These are phyloP conservation scores for Cymbopogon flexuosus DNA, from an alignment of 202 grass and related monocot genomes.

Conservation along the genomic window DNA sequence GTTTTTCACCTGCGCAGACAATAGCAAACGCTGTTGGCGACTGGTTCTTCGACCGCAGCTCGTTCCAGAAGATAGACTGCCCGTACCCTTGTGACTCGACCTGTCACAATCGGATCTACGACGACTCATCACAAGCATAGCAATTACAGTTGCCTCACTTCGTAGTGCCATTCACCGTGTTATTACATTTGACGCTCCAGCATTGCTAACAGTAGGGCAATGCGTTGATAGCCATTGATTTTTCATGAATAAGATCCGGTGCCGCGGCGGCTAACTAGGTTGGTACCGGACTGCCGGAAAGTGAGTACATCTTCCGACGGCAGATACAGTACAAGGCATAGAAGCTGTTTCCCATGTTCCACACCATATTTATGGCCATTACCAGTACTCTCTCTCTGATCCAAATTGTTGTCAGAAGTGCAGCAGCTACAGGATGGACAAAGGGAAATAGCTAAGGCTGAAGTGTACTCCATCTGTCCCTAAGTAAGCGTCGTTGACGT, in stretches of 20 bases:
- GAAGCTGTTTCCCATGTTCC: neutral
- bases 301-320: neutral
- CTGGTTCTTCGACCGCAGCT: slow-evolving; percentile 55
- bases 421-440: too few species aligned
- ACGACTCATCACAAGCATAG: slow-evolving; percentile 36
- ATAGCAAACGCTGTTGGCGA: slow-evolving; percentile 55
- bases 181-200: slow-evolving; percentile 26
- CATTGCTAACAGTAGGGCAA: slow-evolving; percentile 15
- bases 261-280: neutral
- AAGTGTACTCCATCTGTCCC: too few species aligned
- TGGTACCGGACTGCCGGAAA: neutral
- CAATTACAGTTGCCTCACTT: slow-evolving; percentile 42
- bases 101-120: slow-evolving; percentile 46
- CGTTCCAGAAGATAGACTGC: slow-evolving; percentile 56
- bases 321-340: neutral
- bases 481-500: too few species aligned
- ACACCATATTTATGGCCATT: neutral
- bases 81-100: slow-evolving; percentile 66
- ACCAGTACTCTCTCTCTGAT: neutral
- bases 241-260: slow-evolving; percentile 19
- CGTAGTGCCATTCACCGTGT: slow-evolving; percentile 29
- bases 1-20: slow-evolving; percentile 23
- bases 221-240: slow-evolving; percentile 18
- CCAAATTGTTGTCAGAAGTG: neutral
- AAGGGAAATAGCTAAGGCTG: too few species aligned